phyloP scores from a whole-genome alignment of 345 rosid species.

The Durio zibethinus region DNA sequence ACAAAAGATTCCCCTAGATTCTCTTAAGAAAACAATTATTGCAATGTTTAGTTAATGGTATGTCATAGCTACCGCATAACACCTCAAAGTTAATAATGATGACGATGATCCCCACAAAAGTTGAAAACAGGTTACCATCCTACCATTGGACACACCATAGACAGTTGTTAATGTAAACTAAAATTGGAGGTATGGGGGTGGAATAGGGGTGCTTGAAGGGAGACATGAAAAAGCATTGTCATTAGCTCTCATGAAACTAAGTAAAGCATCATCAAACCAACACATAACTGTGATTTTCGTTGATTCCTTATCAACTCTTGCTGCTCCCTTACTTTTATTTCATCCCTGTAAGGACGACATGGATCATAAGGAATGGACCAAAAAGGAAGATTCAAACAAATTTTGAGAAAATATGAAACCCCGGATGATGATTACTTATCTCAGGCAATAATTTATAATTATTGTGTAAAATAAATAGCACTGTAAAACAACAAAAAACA shows the following conservation, averaged over 20 bases:
- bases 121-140: not conserved
- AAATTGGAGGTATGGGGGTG: not conserved
- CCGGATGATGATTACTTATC: not conserved
- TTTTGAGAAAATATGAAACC: not conserved
- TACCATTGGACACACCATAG: not conserved
- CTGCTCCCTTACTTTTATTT: slow-evolving; percentile 90
- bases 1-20: not conserved
- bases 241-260: not conserved
- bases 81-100: not conserved
- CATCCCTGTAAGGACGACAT: slow-evolving; percentile 53
- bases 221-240: not conserved
- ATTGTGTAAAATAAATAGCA: not conserved
- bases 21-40: not conserved
- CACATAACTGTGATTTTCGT: slow-evolving; percentile 66
- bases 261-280: not conserved
- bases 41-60: not conserved
- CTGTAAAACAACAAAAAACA: not conserved
- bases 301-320: slow-evolving; percentile 70
- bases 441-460: not conserved
- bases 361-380: slow-evolving; percentile 5
- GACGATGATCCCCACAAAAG: not conserved
- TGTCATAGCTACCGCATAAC: not conserved
- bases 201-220: not conserved
- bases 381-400: not conserved
- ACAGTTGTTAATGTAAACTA: not conserved